Evolutionary conservation across 176 grass and related monocot genomes (phyloP).

Genomic region (Juncus inflexus): DNA sequence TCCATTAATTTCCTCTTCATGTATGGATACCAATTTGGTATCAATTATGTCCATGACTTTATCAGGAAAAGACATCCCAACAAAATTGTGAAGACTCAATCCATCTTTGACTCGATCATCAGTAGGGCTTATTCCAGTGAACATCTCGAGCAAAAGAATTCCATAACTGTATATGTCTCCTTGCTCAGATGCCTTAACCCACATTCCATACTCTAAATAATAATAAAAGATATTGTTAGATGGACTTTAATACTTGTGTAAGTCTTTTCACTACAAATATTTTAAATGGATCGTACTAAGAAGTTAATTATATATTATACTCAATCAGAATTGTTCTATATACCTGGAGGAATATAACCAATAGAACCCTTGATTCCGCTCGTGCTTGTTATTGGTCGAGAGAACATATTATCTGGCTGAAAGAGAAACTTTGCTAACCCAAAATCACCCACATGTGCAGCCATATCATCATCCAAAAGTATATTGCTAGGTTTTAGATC

Average conservation of each 20-base stretch:
- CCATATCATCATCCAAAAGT: constrained; percentile 39
- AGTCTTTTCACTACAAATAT: background rate
- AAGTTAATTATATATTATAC: too few species aligned
- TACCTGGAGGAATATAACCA: constrained; percentile 54
- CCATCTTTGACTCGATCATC: too few species aligned
- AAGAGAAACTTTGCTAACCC: constrained; percentile 41
- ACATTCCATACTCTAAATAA: constrained; percentile 13
- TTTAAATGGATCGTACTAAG: background rate
- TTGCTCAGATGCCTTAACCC: background rate
- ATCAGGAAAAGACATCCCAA: background rate
- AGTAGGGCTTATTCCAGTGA: too few species aligned
- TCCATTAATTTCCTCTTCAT: background rate
- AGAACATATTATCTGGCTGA: background rate
- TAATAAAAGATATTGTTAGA: background rate
- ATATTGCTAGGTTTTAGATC: constrained; percentile 51
- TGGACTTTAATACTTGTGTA: too few species aligned
- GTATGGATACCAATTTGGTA: background rate
- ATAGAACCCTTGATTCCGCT: constrained; percentile 32
- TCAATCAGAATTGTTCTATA: background rate
- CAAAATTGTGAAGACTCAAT: too few species aligned
- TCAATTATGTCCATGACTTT: constrained; percentile 12
- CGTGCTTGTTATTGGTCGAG: constrained; percentile 4
- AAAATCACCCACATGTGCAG: constrained; percentile 40
- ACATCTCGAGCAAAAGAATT: too few species aligned
- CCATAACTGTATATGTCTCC: too few species aligned